Evolutionary conservation across 2,329 filamentous ascomycete genomes (phyloP), one percentile per base, ranked within the genome.

Genomic region (Fusarium irregulare): DNA sequence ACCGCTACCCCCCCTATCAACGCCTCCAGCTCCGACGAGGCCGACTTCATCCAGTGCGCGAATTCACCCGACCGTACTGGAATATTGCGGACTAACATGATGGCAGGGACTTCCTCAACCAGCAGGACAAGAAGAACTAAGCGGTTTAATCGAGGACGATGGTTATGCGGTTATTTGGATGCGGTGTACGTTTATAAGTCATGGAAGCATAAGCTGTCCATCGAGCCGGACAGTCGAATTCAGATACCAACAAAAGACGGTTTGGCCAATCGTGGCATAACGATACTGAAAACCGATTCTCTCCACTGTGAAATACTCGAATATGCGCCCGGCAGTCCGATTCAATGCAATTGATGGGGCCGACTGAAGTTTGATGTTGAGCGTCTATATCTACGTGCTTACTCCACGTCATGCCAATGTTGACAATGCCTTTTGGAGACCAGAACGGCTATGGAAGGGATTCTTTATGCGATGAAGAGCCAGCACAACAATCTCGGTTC

Each of bases 21-120:
- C 79, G 87, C 87, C 64, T 84, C 86, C 55, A 88, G 83, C 81
- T 83, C 86, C 75, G 87, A 89, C 77, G 87, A 89, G 83, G 86
- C 85, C 79, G 86, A 89, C 78, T 89, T 89, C 80, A 88, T 89
- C 83, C 88, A 89, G 87, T 89, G 80, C 82, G 85, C 78, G 71
- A 75, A 76, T 76, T 76, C 72, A 51, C 46, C 46, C 6, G 46
- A 46, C 66, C n/a, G 28, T 51, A n/a, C 41, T 56, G 30, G 32
- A 13, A 18, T 37, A 53, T 21, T n/a, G 27, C 56, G 47, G 45
- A 65, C 78, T 80, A 74, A 80, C 71, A 46, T 21, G 20, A 7
- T 21, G 16, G 60, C 61, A 82, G 80, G 77, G 79, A 81, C 74
- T 82, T 82, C 72, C 77, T 82, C 51, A 79, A 80, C 54, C 73